phyloP scores from a whole-genome alignment of 1,284 basidiomycete genomes.

The Ceratobasidium theobromae region DNA sequence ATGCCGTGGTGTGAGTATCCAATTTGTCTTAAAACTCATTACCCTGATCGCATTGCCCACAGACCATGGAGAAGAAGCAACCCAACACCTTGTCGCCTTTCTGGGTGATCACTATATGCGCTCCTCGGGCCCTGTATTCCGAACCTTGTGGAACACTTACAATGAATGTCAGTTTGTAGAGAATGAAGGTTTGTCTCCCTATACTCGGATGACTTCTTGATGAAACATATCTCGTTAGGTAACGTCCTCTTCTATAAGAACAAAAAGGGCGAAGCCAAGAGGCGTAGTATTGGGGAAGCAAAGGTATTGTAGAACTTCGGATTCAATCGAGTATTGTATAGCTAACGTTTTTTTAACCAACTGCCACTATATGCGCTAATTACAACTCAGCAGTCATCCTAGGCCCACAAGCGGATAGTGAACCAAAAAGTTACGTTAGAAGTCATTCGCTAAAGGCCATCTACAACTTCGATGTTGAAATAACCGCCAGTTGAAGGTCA shows the following conservation, averaged over 20 bases:
- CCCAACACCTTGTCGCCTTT: constrained; percentile 33
- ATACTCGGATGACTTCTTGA: background rate
- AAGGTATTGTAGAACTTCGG: background rate
- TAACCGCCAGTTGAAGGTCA: background rate
- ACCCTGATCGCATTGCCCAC: background rate
- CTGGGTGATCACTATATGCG: constrained; percentile 35
- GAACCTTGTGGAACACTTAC: constrained; percentile 29
- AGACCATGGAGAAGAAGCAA: constrained; percentile 36
- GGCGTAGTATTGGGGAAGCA: background rate
- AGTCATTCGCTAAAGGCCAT: background rate
- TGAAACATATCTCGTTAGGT: background rate
- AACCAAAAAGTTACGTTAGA: background rate
- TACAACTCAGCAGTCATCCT: background rate
- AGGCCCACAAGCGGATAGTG: background rate
- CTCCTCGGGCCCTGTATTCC: constrained; percentile 33
- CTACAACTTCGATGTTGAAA: constrained; percentile 7
- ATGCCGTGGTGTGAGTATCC: constrained; percentile 31
- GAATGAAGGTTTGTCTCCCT: constrained; percentile 12
- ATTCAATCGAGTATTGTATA: background rate
- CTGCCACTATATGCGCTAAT: background rate
- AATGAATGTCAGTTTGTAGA: constrained; percentile 34
- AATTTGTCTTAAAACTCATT: background rate
- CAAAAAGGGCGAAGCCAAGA: constrained; percentile 13
- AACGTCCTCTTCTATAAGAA: constrained; percentile 31
- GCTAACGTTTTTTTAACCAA: background rate